Evolutionary conservation across 2,329 filamentous ascomycete genomes (phyloP), one percentile per base, ranked within the genome.

Genomic region (Colletotrichum incanum): DNA sequence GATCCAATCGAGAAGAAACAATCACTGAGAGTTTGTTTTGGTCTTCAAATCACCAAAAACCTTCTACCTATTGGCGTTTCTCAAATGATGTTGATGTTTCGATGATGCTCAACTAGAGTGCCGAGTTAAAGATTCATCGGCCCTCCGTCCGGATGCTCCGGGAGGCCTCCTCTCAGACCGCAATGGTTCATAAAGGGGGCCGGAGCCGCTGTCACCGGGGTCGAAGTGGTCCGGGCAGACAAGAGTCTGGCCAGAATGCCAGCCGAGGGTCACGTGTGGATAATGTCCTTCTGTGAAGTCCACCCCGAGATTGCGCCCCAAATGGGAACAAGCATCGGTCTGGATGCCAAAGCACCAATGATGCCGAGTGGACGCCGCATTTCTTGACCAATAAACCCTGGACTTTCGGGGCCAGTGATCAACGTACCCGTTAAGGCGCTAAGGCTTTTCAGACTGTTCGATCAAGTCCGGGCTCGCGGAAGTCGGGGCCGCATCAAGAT

Each of bases 291-390:
- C 45, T 37, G 47, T 47, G 26, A 47, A 62, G n/a, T 23, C 65
- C 69, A 69, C 47, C 7, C 69, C 59, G 65, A 72, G 59, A 72
- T 72, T 72, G 59, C 59, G 47, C 52, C 59, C 52, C 37, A 60
- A 72, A 68, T 34, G 56, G 64, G 41, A 16, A 34, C 41, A 56
- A 62, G 64, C 64, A 50, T 58, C 64, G 14, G 58, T 26, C 50
- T 45, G 26, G 47, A 37, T 39, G 31, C 41, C 28, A 34, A 34
- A 18, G 58, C 47, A 34, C 41, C 41, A 26, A 34, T 9, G 31
- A 11, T 23, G 34, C 37, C 16, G 60, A 70, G 67, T 52, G 43
- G 59, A 16, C 47, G 63, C 47, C 31, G 28, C 43, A 11, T 2
- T 65, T 70, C 49, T 63, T n/a, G 52, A 31, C 52, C 59, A 64